Evolutionary conservation across 495 filamentous ascomycete species (phyloP), one percentile per base, ranked within the genome.

Genomic region (Jackrogersella multiformis): DNA sequence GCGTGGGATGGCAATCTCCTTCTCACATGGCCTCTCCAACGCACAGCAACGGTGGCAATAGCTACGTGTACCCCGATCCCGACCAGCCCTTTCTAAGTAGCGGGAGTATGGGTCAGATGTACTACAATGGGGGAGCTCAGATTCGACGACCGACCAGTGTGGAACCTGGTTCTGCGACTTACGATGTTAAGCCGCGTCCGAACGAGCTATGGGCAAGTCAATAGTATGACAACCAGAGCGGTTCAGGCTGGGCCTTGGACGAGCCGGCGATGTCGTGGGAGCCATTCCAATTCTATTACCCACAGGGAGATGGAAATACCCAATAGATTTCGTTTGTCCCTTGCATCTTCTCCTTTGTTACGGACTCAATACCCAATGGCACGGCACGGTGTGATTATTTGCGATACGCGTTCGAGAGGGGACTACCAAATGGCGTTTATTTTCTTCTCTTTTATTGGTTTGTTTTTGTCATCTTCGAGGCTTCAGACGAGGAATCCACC

Each of bases 1-100:
- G 84, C 59, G 78, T 87, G 13, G 89, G 90, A 9, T 94, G 91
- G 91, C 85, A 87, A 35, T 92, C 89, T 0, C 90, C 91, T 2
- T 86, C 87, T 13, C 86, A 88, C 53, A 82, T 84, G 44, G 84
- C 86, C 21, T 91, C 89, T 2, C 90, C 90, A 0, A 84, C 87
- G 5, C 89, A 89, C 24, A 82, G 80, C 64, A 76, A 75, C 21
- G 71, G 71, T 49, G 83, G 83, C 21, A 85, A 85, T 48, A 83
- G 84, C 42, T 92, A 88, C 64, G 81, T 85, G 36, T 93, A 93
- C 64, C 88, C 89, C 1, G 91, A 94, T 52, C 88, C 89, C 4
- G 84, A 86, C 16, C 81, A 74, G 21, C 87, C 85, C 48, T 84
- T 85, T 4, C 35, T 69, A 4, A 71, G 78, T n/a, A 78, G 80